phyloP scores from a whole-genome alignment of 306 rosid species.

The Clitoria ternatea region DNA sequence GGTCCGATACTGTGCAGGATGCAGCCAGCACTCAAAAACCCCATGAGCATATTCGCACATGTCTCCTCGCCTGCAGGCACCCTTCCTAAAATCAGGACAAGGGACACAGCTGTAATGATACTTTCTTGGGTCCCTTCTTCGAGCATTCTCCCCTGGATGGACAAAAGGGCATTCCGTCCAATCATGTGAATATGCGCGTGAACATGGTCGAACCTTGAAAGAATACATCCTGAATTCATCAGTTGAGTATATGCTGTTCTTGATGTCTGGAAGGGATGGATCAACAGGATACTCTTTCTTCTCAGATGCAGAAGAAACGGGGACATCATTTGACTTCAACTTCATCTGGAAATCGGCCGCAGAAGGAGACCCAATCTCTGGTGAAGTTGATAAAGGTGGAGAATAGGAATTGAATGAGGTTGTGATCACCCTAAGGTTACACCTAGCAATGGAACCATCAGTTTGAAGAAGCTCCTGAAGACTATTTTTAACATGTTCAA shows the following conservation, averaged over 20 bases:
- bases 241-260: slow-evolving; percentile 90
- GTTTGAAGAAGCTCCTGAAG: slow-evolving; percentile 71
- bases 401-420: slow-evolving; percentile 42
- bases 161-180: slow-evolving; percentile 99
- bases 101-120: slow-evolving; percentile 94
- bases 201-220: slow-evolving; percentile 94
- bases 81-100: slow-evolving; percentile 91
- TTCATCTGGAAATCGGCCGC: slow-evolving; percentile 51
- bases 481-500: slow-evolving; percentile 36
- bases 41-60: slow-evolving; percentile 98
- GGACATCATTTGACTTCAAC: slow-evolving; percentile 47
- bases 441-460: slow-evolving; percentile 43
- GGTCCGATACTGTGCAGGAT: slow-evolving; percentile 92
- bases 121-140: slow-evolving; percentile 96
- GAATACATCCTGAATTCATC: slow-evolving; percentile 95
- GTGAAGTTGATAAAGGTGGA: slow-evolving; percentile 60
- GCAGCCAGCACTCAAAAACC: slow-evolving; percentile 95
- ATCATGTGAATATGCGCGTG: slow-evolving; percentile 93
- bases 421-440: slow-evolving; percentile 45
- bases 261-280: slow-evolving; percentile 91
- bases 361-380: slow-evolving; percentile 63
- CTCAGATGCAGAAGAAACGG: slow-evolving; percentile 54
- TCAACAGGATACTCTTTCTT: slow-evolving; percentile 90
- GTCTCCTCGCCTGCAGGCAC: slow-evolving; percentile 93
- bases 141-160: slow-evolving; percentile 96